Conservation (phyloP, 495 filamentous ascomycete genomes). For the Penicillium daleae region DNA sequence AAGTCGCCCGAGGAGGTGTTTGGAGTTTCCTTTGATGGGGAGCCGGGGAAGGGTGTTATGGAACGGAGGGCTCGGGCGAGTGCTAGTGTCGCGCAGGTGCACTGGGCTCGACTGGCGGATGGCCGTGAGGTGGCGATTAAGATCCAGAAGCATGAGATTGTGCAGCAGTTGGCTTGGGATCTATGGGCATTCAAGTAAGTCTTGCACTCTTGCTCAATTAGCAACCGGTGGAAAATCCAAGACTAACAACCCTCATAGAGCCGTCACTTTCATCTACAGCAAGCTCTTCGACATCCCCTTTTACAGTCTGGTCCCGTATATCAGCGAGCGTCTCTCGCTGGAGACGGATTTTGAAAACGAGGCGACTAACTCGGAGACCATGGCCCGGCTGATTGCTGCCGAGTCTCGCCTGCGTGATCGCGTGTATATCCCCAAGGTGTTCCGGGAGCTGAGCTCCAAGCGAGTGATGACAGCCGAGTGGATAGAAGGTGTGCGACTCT, state of each 20-base stretch:
- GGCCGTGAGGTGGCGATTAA: conserved; percentile 92
- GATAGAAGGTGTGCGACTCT: conserved; percentile 91
- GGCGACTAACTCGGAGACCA: conserved; percentile 82
- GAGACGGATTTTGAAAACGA: conserved; percentile 96
- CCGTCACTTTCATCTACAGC: conserved; percentile 76
- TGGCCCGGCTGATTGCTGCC: conserved; percentile 73
- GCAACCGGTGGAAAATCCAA: too few species aligned
- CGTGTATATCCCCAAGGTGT: conserved; percentile 87
- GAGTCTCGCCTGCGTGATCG: conserved; percentile 76
- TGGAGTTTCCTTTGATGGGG: conserved; percentile 76
- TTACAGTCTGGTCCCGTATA: conserved; percentile 85
- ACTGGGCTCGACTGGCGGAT: conserved; percentile 85
- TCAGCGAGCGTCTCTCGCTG: conserved; percentile 80
- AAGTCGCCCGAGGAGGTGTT: conserved; percentile 84
- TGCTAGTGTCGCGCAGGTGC: conserved; percentile 93
- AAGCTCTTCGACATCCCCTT: conserved; percentile 86
- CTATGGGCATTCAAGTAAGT: conserved; percentile 89
- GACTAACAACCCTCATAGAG: conserved; percentile 42
- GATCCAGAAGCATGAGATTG: conserved; percentile 95
- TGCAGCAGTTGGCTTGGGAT: conserved; percentile 87
- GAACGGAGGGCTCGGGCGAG: conserved; percentile 84
- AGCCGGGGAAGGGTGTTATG: conserved; percentile 75
- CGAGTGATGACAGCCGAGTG: conserved; percentile 95
- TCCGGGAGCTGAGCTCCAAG: conserved; percentile 77
- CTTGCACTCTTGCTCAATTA: too few species aligned